Conservation (phyloP, 352 stramenopile species). For the Phytophthora idaei region DNA sequence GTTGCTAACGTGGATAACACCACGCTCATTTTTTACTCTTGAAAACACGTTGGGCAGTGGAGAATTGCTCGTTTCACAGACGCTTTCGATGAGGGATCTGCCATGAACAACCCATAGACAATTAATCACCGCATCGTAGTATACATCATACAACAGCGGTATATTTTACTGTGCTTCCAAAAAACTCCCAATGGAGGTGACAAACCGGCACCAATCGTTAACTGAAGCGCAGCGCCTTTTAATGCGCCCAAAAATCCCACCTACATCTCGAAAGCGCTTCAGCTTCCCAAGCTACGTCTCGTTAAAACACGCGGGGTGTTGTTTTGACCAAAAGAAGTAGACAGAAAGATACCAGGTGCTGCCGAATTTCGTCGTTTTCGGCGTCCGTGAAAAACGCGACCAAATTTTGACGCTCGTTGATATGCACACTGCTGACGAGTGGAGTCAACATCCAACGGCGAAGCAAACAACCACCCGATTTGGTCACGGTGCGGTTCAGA, state of each 20-base stretch:
- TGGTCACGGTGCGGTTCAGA: conserved; percentile 82
- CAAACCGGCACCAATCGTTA: conserved; percentile 71
- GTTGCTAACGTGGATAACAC: conserved; percentile 68
- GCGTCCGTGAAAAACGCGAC: conserved; percentile 63
- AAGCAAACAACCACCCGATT: conserved; percentile 61
- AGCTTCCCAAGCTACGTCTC: conserved; percentile 55
- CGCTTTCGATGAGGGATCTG: conserved; percentile 38
- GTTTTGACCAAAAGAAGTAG: not conserved
- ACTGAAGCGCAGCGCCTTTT: conserved; percentile 67
- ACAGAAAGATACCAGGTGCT: conserved; percentile 49
- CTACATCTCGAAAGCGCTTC: conserved; percentile 68
- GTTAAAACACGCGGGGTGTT: conserved; percentile 9
- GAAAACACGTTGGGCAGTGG: conserved; percentile 44
- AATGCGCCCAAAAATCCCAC: conserved; percentile 66
- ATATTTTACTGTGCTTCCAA: conserved; percentile 58
- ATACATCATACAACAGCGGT: not conserved
- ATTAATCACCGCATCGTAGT: conserved; percentile 1
- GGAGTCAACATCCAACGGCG: conserved; percentile 83
- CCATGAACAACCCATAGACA: not conserved
- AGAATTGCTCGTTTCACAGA: conserved; percentile 18
- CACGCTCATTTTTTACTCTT: conserved; percentile 40
- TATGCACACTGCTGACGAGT: conserved; percentile 49
- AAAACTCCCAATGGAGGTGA: conserved; percentile 64
- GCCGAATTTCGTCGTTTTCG: conserved; percentile 64
- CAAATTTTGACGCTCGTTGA: conserved; percentile 59